phyloP scores from a whole-genome alignment of 2,329 filamentous ascomycete genomes.

The Penicillium sp. region DNA sequence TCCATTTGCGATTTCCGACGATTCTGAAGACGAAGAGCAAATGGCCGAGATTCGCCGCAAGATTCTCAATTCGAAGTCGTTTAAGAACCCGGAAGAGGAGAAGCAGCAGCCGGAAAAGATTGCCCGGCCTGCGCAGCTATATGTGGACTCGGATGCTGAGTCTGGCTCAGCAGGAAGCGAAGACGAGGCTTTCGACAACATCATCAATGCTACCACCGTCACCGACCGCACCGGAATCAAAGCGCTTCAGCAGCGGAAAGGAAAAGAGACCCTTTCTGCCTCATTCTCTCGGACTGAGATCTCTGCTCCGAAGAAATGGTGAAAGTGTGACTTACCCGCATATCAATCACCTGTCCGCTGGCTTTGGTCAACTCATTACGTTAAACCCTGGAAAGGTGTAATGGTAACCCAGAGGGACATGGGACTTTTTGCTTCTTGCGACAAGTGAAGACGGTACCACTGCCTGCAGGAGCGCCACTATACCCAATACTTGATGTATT shows the following conservation, averaged over 20 bases:
- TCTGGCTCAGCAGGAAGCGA: conserved; percentile 67
- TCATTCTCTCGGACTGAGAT: conserved; percentile 52
- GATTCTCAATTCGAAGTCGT: conserved; percentile 88
- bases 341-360: neutral
- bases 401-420: neutral
- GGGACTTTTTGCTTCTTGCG: neutral
- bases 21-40: conserved; percentile 77
- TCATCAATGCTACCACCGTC: conserved; percentile 86
- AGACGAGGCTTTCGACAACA: conserved; percentile 81
- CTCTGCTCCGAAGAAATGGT: conserved; percentile 51
- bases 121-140: conserved; percentile 53
- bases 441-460: neutral
- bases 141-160: conserved; percentile 64
- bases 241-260: conserved; percentile 58
- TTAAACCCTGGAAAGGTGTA: neutral
- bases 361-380: neutral
- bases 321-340: neutral
- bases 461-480: neutral
- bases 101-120: conserved; percentile 64
- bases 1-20: conserved; percentile 74
- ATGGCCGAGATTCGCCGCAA: conserved; percentile 91
- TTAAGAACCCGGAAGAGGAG: conserved; percentile 57
- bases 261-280: conserved; percentile 50
- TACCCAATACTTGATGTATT: neutral
- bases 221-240: conserved; percentile 79